A percentile compares a stretch with the other conserved stretches of the same genome.
These are phyloP conservation scores for Corymbia calophylla DNA, from an alignment of 441 rosid species.

Conservation along the genomic window DNA sequence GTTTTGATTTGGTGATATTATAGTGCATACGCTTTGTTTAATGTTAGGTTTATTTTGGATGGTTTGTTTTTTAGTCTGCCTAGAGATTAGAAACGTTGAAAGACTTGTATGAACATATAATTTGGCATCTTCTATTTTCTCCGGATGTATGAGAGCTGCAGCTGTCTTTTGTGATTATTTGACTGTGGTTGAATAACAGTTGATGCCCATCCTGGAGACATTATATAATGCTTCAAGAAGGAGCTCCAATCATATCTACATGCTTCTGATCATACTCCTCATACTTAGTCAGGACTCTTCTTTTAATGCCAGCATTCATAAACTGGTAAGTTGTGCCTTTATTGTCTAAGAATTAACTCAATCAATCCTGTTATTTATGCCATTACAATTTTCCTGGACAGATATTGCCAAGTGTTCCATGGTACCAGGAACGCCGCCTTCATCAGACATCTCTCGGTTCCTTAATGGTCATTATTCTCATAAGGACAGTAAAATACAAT, in stretches of 20 bases:
- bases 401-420: conserved; percentile 85
- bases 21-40: not conserved
- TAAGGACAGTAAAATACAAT: conserved; percentile 95
- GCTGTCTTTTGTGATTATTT: not conserved
- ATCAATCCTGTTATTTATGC: not conserved
- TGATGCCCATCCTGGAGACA: conserved; percentile 93
- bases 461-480: conserved; percentile 81
- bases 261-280: conserved; percentile 95
- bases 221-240: conserved; percentile 79
- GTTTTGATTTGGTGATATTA: not conserved
- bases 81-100: not conserved
- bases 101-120: not conserved
- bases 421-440: conserved; percentile 97
- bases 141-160: not conserved
- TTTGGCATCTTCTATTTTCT: not conserved
- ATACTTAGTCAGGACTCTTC: conserved; percentile 98
- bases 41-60: not conserved
- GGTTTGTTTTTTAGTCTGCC: not conserved
- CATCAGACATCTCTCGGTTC: conserved; percentile 98
- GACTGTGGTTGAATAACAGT: conserved; percentile 36
- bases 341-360: not conserved
- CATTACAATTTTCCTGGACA: conserved; percentile 17
- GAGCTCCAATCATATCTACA: conserved; percentile 96
- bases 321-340: conserved; percentile 49
- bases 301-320: conserved; percentile 91